Base-by-base conservation (phyloP, 192 early-diverging fungal species). In the Gorgonomyces haynaldii region DNA sequence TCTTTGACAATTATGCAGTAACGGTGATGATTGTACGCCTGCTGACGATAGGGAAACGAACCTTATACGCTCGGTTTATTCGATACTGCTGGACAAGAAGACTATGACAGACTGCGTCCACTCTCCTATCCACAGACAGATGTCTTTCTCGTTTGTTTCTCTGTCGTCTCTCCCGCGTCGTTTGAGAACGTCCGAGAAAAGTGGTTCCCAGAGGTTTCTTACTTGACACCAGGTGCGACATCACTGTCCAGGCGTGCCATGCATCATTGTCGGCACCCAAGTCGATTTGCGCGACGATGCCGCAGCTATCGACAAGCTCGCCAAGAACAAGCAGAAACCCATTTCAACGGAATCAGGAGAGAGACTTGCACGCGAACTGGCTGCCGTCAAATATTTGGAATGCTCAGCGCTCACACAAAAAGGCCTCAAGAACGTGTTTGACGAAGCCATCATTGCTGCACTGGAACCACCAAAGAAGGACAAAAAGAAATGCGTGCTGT, bases 1-100 rank as follows among this genome's bases (percentile, higher is more conserved):
- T 89, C n/a, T 96, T 96, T 76, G 91, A 96, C 70, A 95, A 97
- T 63, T 97, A 97, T 76, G 88, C 89, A 42, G 91, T 92, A 19
- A 93, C 89, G n/a, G 89, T 97, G 45, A 97, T 95, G 89, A 93
- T 95, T 71, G 91, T 76, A 65, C 29, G 67, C 60, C 16, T 22
- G 28, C 13, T 39, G 3, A 17, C 19, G 10, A 30, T 54, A 76
- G 73, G 73, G 87, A 43, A 88, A 86, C 57, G 89, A 97, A 61
- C 93, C 91, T 16, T 93, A 91, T 69, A 91, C 87, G 15, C 67
- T 96, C 37, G 91, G 89, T 43, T 72, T 95, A 24, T 92, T 95
- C 66, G 91, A 95, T 82, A 95, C 91, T 40, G 89, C 89, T 44
- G 89, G 87, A 57, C 91, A 94, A 67, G 91, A 94, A 66, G 89